These are phyloP conservation scores for Chytriomyces sp. DNA, from an alignment of 192 early-diverging fungal species.

Conservation along the genomic window DNA sequence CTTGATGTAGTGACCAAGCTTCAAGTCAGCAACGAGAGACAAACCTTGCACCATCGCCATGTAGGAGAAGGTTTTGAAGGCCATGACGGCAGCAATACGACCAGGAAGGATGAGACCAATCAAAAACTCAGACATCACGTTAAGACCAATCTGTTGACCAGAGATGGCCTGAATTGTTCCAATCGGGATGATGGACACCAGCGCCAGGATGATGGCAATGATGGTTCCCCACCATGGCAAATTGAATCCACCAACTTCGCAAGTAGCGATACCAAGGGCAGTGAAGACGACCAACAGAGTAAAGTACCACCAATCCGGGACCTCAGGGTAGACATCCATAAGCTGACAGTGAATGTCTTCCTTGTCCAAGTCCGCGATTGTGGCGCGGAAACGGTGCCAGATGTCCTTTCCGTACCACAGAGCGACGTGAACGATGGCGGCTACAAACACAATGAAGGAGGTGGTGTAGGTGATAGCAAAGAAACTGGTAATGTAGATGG, in stretches of 20 bases:
- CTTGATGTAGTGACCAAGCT: conserved; percentile 79
- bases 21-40: conserved; percentile 70
- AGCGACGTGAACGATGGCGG: conserved; percentile 8
- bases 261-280: conserved; percentile 36
- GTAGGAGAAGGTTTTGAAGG: conserved; percentile 85
- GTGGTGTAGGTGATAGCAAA: conserved; percentile 34
- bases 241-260: conserved; percentile 48
- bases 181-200: conserved; percentile 3
- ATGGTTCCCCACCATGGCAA: conserved; percentile 75
- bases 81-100: conserved; percentile 78
- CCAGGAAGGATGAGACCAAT: conserved; percentile 80
- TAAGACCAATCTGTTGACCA: conserved; percentile 77
- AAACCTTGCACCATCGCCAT: conserved; percentile 78
- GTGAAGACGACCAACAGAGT: conserved; percentile 39
- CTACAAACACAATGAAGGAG: conserved; percentile 53
- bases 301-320: conserved; percentile 67
- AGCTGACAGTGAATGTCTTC: conserved; percentile 67
- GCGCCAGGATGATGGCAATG: conserved; percentile 18
- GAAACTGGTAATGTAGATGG: conserved; percentile 22
- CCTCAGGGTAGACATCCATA: conserved; percentile 73
- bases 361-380: conserved; percentile 16
- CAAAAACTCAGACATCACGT: conserved; percentile 82
- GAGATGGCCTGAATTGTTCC: conserved; percentile 80
- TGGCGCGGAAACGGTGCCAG: conserved; percentile 10
- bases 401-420: conserved; percentile 12